These are phyloP conservation scores for Phytophthora idaei DNA, from an alignment of 352 stramenopile species.

Conservation along the genomic window DNA sequence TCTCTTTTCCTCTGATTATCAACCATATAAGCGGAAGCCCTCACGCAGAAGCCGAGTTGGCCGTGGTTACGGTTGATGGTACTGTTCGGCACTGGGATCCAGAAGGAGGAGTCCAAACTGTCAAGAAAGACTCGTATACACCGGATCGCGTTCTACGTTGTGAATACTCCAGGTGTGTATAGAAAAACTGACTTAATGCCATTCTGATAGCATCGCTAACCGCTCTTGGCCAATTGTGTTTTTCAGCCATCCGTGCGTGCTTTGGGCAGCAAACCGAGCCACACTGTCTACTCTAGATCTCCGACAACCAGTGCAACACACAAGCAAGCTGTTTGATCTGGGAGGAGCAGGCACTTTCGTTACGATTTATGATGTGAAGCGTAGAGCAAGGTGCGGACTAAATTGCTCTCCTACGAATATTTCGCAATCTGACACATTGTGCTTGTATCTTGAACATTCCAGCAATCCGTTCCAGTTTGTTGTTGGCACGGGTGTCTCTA, in stretches of 20 bases:
- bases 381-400: slow-evolving; percentile 51
- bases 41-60: slow-evolving; percentile 62
- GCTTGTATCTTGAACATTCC: slow-evolving; percentile 6
- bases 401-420: background rate
- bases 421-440: slow-evolving; percentile 1
- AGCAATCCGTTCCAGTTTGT: slow-evolving; percentile 78
- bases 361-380: slow-evolving; percentile 72
- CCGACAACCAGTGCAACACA: slow-evolving; percentile 39
- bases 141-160: slow-evolving; percentile 58
- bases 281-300: slow-evolving; percentile 56
- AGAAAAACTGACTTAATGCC: background rate
- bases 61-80: slow-evolving; percentile 56
- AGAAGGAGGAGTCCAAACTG: slow-evolving; percentile 42
- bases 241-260: slow-evolving; percentile 68
- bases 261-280: slow-evolving; percentile 62
- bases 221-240: background rate
- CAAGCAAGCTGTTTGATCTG: slow-evolving; percentile 61
- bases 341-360: slow-evolving; percentile 35
- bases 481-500: slow-evolving; percentile 63
- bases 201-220: background rate
- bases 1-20: slow-evolving; percentile 63
- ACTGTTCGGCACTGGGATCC: slow-evolving; percentile 60
- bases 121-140: slow-evolving; percentile 27
- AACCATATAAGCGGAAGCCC: slow-evolving; percentile 69
- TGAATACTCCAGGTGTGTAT: slow-evolving; percentile 72